These are phyloP conservation scores for Chamaecrista fasciculata DNA, from an alignment of 306 rosid species.

Conservation along the genomic window DNA sequence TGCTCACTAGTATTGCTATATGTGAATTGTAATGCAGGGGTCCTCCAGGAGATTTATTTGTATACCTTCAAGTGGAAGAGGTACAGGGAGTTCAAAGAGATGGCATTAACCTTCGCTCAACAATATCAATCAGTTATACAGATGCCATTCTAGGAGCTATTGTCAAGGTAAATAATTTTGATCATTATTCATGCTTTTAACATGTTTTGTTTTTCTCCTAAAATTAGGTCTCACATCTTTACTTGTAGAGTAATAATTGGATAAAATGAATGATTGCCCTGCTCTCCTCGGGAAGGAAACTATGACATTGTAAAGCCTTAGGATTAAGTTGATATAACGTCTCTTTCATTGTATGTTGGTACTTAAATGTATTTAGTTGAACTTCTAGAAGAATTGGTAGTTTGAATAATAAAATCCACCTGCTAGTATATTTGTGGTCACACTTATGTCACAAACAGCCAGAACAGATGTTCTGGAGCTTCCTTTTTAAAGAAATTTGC, in stretches of 20 bases:
- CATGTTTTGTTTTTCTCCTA: neutral
- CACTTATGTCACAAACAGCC: neutral
- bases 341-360: neutral
- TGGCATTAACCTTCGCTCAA: slow-evolving; percentile 79
- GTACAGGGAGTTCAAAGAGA: slow-evolving; percentile 89
- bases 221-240: neutral
- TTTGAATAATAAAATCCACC: neutral
- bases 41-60: slow-evolving; percentile 91
- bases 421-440: neutral
- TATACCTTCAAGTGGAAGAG: slow-evolving; percentile 82
- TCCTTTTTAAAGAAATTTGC: neutral
- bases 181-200: slow-evolving; percentile 18
- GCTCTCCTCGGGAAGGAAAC: neutral
- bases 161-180: slow-evolving; percentile 52
- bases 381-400: neutral
- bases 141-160: slow-evolving; percentile 89
- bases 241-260: neutral
- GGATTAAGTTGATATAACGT: neutral
- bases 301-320: neutral
- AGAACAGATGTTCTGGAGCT: neutral
- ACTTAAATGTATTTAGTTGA: neutral
- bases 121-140: slow-evolving; percentile 65
- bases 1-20: neutral
- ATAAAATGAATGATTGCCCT: neutral
- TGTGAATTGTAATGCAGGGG: slow-evolving; percentile 55